These are phyloP conservation scores for Lathyrus aphaca DNA, from an alignment of 306 rosid genomes.

Conservation along the genomic window DNA sequence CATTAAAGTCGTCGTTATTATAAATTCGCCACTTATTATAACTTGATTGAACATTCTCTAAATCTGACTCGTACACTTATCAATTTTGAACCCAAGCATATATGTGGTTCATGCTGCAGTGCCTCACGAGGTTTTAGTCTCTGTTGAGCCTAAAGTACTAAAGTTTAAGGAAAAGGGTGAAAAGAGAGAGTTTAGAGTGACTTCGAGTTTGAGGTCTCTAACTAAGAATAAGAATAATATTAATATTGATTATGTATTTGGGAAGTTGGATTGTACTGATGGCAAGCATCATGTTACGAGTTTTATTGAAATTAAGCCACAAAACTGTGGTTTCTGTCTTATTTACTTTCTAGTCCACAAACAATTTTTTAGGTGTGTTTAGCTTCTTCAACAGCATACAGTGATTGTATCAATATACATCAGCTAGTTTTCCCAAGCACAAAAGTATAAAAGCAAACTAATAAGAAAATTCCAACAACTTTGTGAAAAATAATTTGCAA, in stretches of 20 bases:
- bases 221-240: neutral
- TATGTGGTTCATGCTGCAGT: constrained; percentile 44
- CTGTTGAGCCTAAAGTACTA: constrained; percentile 45
- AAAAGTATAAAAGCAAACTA: no score
- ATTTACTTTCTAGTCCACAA: neutral
- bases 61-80: constrained; percentile 53
- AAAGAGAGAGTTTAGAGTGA: constrained; percentile 48
- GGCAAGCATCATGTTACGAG: constrained; percentile 53
- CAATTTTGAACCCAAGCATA: constrained; percentile 59
- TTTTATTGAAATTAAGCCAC: constrained; percentile 40
- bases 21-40: no score
- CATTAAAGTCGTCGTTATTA: no score
- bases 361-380: neutral
- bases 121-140: constrained; percentile 43
- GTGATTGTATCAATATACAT: no score
- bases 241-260: constrained; percentile 31
- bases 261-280: constrained; percentile 54
- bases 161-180: constrained; percentile 49
- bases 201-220: constrained; percentile 21
- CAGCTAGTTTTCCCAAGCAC: no score
- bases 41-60: neutral
- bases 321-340: neutral
- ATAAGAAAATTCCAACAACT: no score
- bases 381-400: no score
- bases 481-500: no score